Evolutionary conservation across 768 basidiomycete genomes (phyloP).

Genomic region (Tylopilus felleus): DNA sequence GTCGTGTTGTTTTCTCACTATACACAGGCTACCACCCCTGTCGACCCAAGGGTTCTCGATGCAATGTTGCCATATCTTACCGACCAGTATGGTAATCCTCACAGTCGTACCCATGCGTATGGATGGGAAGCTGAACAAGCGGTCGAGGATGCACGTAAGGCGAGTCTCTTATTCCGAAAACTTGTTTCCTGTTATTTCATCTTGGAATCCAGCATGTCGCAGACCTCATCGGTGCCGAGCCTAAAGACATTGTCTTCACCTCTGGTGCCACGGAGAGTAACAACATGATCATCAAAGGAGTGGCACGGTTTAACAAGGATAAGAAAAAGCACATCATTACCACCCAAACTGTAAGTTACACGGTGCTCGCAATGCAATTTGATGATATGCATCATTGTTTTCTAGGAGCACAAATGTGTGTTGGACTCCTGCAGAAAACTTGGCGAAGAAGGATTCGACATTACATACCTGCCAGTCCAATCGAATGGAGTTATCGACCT

Average conservation of each 20-base stretch:
- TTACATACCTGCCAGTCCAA: conserved; percentile 96
- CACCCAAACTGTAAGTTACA: conserved; percentile 74
- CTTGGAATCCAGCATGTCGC: conserved; percentile 67
- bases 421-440: conserved; percentile 96
- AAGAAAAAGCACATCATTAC: conserved; percentile 94
- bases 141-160: conserved; percentile 89
- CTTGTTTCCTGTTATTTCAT: not conserved
- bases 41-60: conserved; percentile 95
- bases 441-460: conserved; percentile 93
- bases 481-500: conserved; percentile 80
- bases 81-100: conserved; percentile 96
- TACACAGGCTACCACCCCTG: conserved; percentile 88
- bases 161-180: conserved; percentile 28
- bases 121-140: conserved; percentile 98
- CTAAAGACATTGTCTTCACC: conserved; percentile 96
- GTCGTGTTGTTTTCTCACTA: conserved; percentile 5
- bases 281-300: conserved; percentile 96
- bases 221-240: conserved; percentile 86
- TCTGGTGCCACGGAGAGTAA: conserved; percentile 98
- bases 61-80: conserved; percentile 95
- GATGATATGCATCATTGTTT: conserved; percentile 4
- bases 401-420: conserved; percentile 97
- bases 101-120: conserved; percentile 97
- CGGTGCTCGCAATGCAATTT: not conserved
- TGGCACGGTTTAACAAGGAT: conserved; percentile 92